Evolutionary conservation across 2,329 filamentous ascomycete genomes (phyloP).

Genomic region (Calonectria leucothoes): DNA sequence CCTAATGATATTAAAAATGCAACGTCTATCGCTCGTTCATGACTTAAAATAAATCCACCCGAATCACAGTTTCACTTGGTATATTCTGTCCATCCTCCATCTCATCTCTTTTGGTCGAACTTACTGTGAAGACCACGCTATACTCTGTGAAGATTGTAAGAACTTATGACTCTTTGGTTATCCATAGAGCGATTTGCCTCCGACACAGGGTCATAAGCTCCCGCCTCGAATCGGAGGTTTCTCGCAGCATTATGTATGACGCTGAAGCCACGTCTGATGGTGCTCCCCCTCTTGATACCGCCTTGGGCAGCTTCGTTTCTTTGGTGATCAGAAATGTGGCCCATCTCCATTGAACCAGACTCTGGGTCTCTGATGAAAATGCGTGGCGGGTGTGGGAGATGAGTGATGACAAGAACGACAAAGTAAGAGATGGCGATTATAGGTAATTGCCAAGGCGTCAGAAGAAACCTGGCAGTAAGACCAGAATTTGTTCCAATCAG

Average conservation of each 20-base stretch:
- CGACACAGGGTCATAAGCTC: constrained; percentile 2
- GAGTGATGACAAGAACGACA: constrained; percentile 38
- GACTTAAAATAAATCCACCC: background rate
- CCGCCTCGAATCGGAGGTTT: constrained; percentile 8
- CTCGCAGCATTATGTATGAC: background rate
- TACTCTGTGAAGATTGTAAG: background rate
- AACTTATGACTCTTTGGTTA: background rate
- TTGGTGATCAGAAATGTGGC: background rate
- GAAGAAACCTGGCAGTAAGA: background rate
- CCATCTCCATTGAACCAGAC: background rate
- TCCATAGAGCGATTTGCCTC: background rate
- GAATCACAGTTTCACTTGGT: background rate
- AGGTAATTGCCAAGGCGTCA: constrained; percentile 17
- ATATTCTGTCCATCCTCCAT: background rate
- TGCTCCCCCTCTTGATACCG: background rate
- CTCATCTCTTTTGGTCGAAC: background rate
- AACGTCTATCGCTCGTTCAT: background rate
- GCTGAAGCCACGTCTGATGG: background rate
- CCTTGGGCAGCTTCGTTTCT: background rate
- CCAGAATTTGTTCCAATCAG: constrained; percentile 5
- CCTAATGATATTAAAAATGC: no score
- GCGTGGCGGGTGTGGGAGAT: constrained; percentile 39
- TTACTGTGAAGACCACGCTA: background rate
- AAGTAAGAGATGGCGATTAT: constrained; percentile 8
- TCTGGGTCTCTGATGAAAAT: background rate